Conservation (phyloP, 2,329 filamentous ascomycete species). For the Xylariaceae sp. region DNA sequence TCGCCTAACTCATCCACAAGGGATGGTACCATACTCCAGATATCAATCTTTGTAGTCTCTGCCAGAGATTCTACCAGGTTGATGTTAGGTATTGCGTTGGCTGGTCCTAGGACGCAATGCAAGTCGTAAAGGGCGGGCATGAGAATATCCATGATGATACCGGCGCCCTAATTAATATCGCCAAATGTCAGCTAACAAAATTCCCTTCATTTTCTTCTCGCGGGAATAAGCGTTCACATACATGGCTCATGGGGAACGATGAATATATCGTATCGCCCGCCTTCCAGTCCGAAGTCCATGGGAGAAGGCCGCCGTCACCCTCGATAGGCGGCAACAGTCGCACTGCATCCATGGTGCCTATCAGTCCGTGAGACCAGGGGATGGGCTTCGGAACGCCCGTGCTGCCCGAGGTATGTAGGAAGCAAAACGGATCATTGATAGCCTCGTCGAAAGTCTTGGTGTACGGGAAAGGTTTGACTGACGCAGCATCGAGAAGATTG, state of each 20-base stretch:
- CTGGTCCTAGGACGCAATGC: conserved; percentile 37
- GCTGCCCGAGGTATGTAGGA: conserved; percentile 41
- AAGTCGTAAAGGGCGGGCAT: conserved; percentile 36
- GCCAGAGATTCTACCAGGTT: conserved; percentile 34
- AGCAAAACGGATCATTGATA: conserved; percentile 35
- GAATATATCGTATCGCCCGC: conserved; percentile 33
- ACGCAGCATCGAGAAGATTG: conserved; percentile 27
- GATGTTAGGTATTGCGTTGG: conserved; percentile 35
- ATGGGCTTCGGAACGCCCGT: conserved; percentile 43
- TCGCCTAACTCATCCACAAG: conserved; percentile 36
- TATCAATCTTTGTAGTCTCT: conserved; percentile 35
- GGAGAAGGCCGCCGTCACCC: conserved; percentile 29
- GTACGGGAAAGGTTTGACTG: conserved; percentile 28
- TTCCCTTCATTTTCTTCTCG: neutral
- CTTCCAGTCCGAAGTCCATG: conserved; percentile 32
- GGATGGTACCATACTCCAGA: conserved; percentile 39
- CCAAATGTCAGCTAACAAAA: neutral
- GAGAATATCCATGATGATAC: conserved; percentile 41
- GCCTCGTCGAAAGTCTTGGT: conserved; percentile 34
- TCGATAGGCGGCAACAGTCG: conserved; percentile 33
- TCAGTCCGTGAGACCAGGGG: conserved; percentile 32
- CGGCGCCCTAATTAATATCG: conserved; percentile 33
- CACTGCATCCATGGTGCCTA: conserved; percentile 38
- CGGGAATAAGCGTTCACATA: conserved; percentile 18
- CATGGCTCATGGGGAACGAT: conserved; percentile 37